phyloP scores from a whole-genome alignment of 768 basidiomycete genomes.

The Macrolepiota albuminosa region DNA sequence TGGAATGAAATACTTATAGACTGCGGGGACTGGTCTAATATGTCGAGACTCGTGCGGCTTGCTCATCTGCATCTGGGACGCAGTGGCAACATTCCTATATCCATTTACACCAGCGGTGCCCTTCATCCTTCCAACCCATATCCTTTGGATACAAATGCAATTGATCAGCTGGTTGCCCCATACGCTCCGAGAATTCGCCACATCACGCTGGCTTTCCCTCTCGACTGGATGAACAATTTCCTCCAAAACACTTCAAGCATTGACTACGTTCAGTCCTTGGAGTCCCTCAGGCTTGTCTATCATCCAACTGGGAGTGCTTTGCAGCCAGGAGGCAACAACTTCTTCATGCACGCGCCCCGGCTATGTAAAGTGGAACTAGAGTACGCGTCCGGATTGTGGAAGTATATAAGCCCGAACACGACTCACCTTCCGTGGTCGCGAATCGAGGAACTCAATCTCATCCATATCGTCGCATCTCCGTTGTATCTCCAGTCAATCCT shows the following conservation, averaged over 20 bases:
- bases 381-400: conserved; percentile 3
- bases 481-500: conserved; percentile 3
- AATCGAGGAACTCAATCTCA: conserved; percentile 8
- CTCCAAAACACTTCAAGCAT: background rate
- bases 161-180: background rate
- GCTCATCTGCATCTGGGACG: conserved; percentile 4
- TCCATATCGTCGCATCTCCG: conserved; percentile 2
- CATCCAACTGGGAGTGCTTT: background rate
- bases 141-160: no score
- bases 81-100: conserved; percentile 1
- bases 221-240: conserved; percentile 8
- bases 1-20: conserved; percentile 12
- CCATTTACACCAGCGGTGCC: background rate
- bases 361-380: conserved; percentile 8
- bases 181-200: conserved; percentile 8
- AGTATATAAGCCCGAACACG: background rate
- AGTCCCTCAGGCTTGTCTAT: conserved; percentile 6
- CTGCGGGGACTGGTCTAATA: conserved; percentile 5
- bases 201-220: conserved; percentile 8
- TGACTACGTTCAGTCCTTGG: background rate
- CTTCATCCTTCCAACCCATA: no score
- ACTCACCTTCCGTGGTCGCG: conserved; percentile 11
- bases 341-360: background rate
- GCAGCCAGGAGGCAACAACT: background rate
- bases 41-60: background rate